Base-by-base conservation (phyloP, 116 monocot genomes). In the Dioscorea cayenensis region DNA sequence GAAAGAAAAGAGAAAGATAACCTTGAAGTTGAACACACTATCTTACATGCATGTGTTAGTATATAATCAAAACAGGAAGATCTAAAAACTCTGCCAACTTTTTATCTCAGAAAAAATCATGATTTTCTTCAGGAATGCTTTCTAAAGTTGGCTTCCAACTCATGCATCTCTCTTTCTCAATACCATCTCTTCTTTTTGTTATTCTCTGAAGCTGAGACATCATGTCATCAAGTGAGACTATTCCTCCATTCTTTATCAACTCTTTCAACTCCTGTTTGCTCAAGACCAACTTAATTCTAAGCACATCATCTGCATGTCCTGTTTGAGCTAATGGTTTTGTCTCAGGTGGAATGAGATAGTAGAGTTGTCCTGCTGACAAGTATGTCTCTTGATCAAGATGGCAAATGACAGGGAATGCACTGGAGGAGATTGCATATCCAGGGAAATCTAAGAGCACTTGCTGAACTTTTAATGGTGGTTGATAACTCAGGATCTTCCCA, bases 221-320 rank as follows among this genome's bases (percentile, higher is more conserved):
- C 79, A 83, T 76, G 55, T 72, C 72, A 5, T 67, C 67, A 28
- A 76, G 23, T 12, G 84, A 75, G 69, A 83, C 43, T 43, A 43
- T 66, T 17, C 76, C 85, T 51, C 68, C 83, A 35, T 71, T 83
- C 21, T 64, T 69, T n/a, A 88, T 13, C 79, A 88, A 75, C 63
- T 80, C 80, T 78, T 80, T 80, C 76, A 92, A 52, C 66, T 92
- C 82, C 60, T 86, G 79, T 76, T 82, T 86, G 28, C 78, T 84
- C 18, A 92, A 55, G 9, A 92, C 80, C 37, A 92, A 25, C 80
- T 89, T 92, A n/a, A 92, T 79, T 61, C 79, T 77, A 11, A 84
- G 60, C 0, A 60, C 73, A 29, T 71, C 73, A 4, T 8, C 28
- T 17, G 55, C 65, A 3, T 21, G 38, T 3, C 16, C 22, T 36